A percentile compares a stretch with the other conserved stretches of the same genome.
Evolutionary conservation across 352 stramenopile species (phyloP).

Genomic region (Peronospora farinosa): DNA sequence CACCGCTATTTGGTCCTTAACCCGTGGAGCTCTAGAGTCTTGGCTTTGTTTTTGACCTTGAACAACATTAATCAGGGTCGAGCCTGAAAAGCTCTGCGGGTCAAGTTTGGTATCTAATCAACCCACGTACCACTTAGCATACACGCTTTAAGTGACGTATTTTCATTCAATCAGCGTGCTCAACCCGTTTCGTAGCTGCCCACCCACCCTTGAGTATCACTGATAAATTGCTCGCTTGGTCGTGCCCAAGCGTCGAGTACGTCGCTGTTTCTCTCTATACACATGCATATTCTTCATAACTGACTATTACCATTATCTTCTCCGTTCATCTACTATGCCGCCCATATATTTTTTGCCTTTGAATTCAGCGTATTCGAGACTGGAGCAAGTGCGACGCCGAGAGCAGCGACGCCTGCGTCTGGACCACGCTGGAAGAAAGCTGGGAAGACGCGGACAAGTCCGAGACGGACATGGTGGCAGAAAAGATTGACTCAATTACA

Average conservation of each 20-base stretch:
- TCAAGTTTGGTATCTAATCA: too few relatives aligned
- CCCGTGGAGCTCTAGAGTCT: too few relatives aligned
- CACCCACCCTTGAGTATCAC: constrained; percentile 24
- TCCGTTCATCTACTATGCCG: constrained; percentile 5
- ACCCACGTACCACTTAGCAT: background rate
- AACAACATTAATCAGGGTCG: too few relatives aligned
- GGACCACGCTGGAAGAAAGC: constrained; percentile 23
- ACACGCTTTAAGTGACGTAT: constrained; percentile 3
- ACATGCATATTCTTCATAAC: background rate
- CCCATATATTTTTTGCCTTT: constrained; percentile 9
- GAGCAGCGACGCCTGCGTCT: constrained; percentile 10
- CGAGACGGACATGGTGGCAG: constrained; percentile 19
- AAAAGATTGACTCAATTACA: constrained; percentile 37
- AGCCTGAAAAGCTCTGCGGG: too few relatives aligned
- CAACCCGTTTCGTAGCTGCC: constrained; percentile 10
- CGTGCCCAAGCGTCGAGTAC: constrained; percentile 21
- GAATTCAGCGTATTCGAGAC: constrained; percentile 18
- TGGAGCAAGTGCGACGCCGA: constrained; percentile 14
- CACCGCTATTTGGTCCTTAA: too few relatives aligned
- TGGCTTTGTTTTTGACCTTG: too few relatives aligned
- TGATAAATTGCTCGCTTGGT: constrained; percentile 22
- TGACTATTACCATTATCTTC: constrained; percentile 13
- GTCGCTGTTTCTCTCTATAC: constrained; percentile 13
- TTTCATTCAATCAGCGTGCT: constrained; percentile 19
- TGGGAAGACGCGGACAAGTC: constrained; percentile 16